phyloP scores from a whole-genome alignment of 768 basidiomycete species.

The Russula sp. region DNA sequence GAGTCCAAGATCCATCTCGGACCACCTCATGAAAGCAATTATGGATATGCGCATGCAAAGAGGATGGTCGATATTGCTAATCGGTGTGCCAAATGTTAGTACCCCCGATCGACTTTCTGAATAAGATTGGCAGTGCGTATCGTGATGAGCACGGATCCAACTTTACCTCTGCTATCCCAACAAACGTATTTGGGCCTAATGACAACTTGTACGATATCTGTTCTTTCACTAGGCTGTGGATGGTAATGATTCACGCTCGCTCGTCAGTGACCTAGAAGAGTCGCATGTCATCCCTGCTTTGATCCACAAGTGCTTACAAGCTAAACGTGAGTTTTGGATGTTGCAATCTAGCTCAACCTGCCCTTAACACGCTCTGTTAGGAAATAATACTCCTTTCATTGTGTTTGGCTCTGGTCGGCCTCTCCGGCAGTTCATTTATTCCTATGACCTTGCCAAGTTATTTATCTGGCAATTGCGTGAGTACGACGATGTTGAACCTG shows the following conservation, averaged over 20 bases:
- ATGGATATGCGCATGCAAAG: slow-evolving; percentile 95
- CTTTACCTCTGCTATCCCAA: slow-evolving; percentile 95
- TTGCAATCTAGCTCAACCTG: background rate
- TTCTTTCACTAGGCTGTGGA: background rate
- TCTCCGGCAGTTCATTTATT: slow-evolving; percentile 96
- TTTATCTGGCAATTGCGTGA: slow-evolving; percentile 91
- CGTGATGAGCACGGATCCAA: slow-evolving; percentile 92
- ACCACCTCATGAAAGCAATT: slow-evolving; percentile 91
- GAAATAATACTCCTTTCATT: slow-evolving; percentile 73
- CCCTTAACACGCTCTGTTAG: slow-evolving; percentile 34
- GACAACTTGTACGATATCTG: slow-evolving; percentile 72
- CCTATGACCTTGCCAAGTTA: slow-evolving; percentile 88
- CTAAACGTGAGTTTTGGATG: slow-evolving; percentile 56
- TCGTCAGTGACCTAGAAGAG: slow-evolving; percentile 68
- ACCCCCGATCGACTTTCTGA: background rate
- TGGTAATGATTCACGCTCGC: background rate
- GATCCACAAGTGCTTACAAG: slow-evolving; percentile 88
- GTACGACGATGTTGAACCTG: slow-evolving; percentile 86
- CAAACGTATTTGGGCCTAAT: slow-evolving; percentile 91
- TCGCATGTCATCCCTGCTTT: slow-evolving; percentile 94
- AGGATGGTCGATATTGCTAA: slow-evolving; percentile 94
- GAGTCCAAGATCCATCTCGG: slow-evolving; percentile 91
- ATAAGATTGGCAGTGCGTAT: slow-evolving; percentile 61
- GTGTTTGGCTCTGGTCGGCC: slow-evolving; percentile 90
- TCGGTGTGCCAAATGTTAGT: slow-evolving; percentile 46